Conservation (phyloP, 2,329 filamentous ascomycete genomes). For the Cladophialophora bantiana region DNA sequence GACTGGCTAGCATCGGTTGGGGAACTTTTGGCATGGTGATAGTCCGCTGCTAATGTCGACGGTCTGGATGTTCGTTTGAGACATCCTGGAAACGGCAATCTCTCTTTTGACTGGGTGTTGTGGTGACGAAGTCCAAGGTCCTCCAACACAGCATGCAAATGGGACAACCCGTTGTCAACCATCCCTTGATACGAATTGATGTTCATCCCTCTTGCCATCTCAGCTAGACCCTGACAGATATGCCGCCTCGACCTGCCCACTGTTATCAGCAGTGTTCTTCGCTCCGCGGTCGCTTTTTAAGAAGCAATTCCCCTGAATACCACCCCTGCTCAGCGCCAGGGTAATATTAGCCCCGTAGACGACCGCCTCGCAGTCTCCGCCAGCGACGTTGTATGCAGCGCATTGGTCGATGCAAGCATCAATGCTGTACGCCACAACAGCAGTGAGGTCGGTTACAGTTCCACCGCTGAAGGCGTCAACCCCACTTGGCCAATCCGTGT, state of each 20-base stretch:
- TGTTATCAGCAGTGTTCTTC: constrained; percentile 4
- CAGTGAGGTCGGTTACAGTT: constrained; percentile 12
- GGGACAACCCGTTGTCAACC: neutral
- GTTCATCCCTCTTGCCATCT: neutral
- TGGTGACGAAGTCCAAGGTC: too few relatives aligned
- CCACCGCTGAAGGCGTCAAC: constrained; percentile 4
- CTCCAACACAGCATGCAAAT: too few relatives aligned
- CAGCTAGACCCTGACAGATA: neutral
- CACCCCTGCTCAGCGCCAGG: constrained; percentile 13
- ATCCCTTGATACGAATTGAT: neutral
- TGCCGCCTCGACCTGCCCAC: constrained; percentile 16
- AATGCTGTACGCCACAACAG: constrained; percentile 16
- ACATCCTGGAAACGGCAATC: too few relatives aligned
- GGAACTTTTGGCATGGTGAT: too few relatives aligned
- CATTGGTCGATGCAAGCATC: constrained; percentile 16
- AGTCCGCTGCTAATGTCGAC: too few relatives aligned
- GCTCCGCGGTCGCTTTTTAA: constrained; percentile 6
- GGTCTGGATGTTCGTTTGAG: too few relatives aligned
- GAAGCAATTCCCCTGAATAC: constrained; percentile 17
- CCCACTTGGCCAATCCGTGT: constrained; percentile 17
- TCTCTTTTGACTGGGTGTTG: too few relatives aligned
- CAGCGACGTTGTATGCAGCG: constrained; percentile 12
- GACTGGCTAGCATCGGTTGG: too few relatives aligned
- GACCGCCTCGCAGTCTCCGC: constrained; percentile 10
- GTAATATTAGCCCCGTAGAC: constrained; percentile 20